These are phyloP conservation scores for Fusarium sp. DNA, from an alignment of 2,329 filamentous ascomycete species.

Conservation along the genomic window DNA sequence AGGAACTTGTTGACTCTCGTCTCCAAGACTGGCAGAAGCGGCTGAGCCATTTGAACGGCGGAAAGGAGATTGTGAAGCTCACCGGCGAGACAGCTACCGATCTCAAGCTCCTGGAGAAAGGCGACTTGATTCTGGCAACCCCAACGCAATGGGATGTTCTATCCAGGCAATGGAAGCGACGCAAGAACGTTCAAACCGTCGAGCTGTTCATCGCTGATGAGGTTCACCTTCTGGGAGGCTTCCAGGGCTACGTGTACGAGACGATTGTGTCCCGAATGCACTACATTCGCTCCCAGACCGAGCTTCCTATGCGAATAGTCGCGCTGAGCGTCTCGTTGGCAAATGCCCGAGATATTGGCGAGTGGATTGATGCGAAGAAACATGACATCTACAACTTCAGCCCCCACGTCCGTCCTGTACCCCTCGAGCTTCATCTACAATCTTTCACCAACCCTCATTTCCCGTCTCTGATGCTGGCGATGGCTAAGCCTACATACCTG, in stretches of 20 bases:
- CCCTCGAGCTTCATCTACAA: slow-evolving; percentile 94
- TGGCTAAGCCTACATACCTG: slow-evolving; percentile 94
- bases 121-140: slow-evolving; percentile 92
- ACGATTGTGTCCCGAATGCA: slow-evolving; percentile 98
- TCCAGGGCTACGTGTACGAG: slow-evolving; percentile 92
- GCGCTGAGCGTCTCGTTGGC: slow-evolving; percentile 93
- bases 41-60: slow-evolving; percentile 79
- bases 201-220: slow-evolving; percentile 96
- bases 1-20: slow-evolving; percentile 89
- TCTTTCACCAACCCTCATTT: slow-evolving; percentile 97
- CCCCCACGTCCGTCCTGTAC: slow-evolving; percentile 89
- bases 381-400: slow-evolving; percentile 99
- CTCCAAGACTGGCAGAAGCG: slow-evolving; percentile 89
- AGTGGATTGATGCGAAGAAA: slow-evolving; percentile 98
- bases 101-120: slow-evolving; percentile 87
- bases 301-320: slow-evolving; percentile 87
- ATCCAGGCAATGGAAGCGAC: slow-evolving; percentile 95
- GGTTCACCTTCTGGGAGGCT: slow-evolving; percentile 91
- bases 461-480: slow-evolving; percentile 97
- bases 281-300: slow-evolving; percentile 91
- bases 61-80: slow-evolving; percentile 92
- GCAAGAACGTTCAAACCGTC: slow-evolving; percentile 94
- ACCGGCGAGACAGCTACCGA: slow-evolving; percentile 94
- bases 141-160: slow-evolving; percentile 96
- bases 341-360: slow-evolving; percentile 93